Evolutionary conservation across 2,329 filamentous ascomycete species (phyloP).

Genomic region (Colletotrichum sublineola): DNA sequence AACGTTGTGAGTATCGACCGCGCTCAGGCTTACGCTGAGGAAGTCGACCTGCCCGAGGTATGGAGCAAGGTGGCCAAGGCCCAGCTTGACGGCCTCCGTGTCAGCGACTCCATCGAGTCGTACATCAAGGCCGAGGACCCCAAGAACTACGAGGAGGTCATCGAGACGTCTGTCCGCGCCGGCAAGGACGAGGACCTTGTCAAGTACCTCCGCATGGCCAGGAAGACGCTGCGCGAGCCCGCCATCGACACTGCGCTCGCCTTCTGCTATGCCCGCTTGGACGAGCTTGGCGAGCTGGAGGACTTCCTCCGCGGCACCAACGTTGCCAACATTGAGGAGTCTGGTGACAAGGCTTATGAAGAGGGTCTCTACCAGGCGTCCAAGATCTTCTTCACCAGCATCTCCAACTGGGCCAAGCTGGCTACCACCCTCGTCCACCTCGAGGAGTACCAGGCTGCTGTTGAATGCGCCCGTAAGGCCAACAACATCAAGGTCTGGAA

Average conservation of each 20-base stretch:
- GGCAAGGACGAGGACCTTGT: constrained; percentile 98
- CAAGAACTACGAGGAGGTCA: constrained; percentile 94
- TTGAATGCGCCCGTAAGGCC: constrained; percentile 97
- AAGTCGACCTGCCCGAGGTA: constrained; percentile 92
- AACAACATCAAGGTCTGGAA: constrained; percentile 99
- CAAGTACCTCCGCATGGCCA: constrained; percentile 96
- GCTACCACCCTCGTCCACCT: constrained; percentile 98
- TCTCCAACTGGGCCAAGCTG: constrained; percentile 99
- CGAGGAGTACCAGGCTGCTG: constrained; percentile 95
- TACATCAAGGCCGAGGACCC: constrained; percentile 97
- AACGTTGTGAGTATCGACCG: constrained; percentile 98
- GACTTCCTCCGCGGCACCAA: constrained; percentile 95
- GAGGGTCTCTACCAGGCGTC: constrained; percentile 96
- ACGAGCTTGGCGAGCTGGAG: constrained; percentile 92
- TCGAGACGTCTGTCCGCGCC: constrained; percentile 93
- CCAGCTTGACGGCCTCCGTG: constrained; percentile 93
- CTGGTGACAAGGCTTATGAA: constrained; percentile 96
- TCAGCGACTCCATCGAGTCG: constrained; percentile 93
- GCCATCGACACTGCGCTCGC: constrained; percentile 93
- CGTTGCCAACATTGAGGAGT: constrained; percentile 95
- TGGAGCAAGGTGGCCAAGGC: constrained; percentile 99
- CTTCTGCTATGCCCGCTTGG: constrained; percentile 91
- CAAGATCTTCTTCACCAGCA: constrained; percentile 96
- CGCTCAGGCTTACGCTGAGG: constrained; percentile 94
- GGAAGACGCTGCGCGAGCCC: constrained; percentile 95